A percentile compares a stretch with the other conserved stretches of the same genome.
Conservation (phyloP, 352 stramenopile genomes). For the Globisporangium cederbergense region DNA sequence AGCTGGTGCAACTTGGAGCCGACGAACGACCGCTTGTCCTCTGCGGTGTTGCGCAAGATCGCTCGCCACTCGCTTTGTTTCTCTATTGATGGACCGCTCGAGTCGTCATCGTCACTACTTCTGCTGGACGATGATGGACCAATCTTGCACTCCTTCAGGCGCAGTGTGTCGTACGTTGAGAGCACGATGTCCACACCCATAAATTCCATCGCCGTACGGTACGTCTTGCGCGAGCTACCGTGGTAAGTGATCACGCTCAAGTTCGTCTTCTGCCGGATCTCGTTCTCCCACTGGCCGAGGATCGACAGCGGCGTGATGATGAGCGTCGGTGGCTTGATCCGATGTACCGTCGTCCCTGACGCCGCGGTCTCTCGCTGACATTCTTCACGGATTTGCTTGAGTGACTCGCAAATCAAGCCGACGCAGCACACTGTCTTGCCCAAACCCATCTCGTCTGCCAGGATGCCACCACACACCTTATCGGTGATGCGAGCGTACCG, state of each 20-base stretch:
- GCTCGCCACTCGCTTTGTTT: conserved; percentile 15
- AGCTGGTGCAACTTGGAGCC: conserved; percentile 74
- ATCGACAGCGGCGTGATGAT: conserved; percentile 86
- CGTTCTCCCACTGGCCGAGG: conserved; percentile 80
- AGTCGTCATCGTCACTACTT: conserved; percentile 17
- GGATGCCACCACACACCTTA: conserved; percentile 63
- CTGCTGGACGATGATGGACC: conserved; percentile 19
- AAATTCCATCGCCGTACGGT: conserved; percentile 64
- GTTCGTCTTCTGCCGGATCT: conserved; percentile 78
- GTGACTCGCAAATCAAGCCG: conserved; percentile 66
- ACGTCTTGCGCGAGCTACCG: conserved; percentile 54
- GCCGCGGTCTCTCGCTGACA: conserved; percentile 13
- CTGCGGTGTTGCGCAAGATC: conserved; percentile 7
- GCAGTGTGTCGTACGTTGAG: conserved; percentile 79
- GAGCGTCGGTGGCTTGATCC: conserved; percentile 53
- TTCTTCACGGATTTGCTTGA: conserved; percentile 40
- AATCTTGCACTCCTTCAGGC: conserved; percentile 69
- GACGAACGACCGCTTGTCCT: conserved; percentile 21
- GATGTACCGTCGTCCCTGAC: conserved; percentile 21
- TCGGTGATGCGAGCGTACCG: conserved; percentile 31
- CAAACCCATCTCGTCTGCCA: conserved; percentile 88
- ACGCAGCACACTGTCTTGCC: conserved; percentile 91
- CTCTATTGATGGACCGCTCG: not conserved
- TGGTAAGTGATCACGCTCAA: conserved; percentile 76
- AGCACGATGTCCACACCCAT: conserved; percentile 78